phyloP scores from a whole-genome alignment of 139 green algal species.

The Bryopsis sp. region DNA sequence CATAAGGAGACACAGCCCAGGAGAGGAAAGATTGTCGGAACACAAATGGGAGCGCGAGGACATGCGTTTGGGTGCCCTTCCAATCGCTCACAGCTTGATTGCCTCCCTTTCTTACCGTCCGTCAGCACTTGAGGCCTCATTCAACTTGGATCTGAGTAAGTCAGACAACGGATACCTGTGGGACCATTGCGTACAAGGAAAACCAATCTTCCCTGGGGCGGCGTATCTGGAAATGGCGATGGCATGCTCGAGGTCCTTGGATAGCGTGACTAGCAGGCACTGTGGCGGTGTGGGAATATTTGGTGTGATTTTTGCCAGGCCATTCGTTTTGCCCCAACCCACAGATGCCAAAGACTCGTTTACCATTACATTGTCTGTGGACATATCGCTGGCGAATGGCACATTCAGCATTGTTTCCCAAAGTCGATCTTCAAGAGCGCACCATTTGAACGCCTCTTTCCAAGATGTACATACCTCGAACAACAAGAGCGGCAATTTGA shows the following conservation, averaged over 20 bases:
- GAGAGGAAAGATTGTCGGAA: too few species aligned
- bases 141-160: neutral
- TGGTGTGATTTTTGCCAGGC: neutral
- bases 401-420: neutral
- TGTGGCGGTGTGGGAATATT: neutral
- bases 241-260: slow-evolving; percentile 19
- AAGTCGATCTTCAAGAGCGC: too few species aligned
- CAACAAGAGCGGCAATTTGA: neutral
- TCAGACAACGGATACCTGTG: slow-evolving; percentile 29
- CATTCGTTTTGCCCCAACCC: slow-evolving; percentile 8
- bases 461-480: neutral
- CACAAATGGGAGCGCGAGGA: slow-evolving; percentile 5
- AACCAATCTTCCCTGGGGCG: slow-evolving; percentile 28
- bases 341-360: neutral
- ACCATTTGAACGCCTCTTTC: too few species aligned
- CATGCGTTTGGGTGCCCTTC: neutral
- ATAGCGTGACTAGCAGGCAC: slow-evolving; percentile 9
- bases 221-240: slow-evolving; percentile 49
- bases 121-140: neutral
- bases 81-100: neutral
- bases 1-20: too few species aligned
- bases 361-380: neutral
- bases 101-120: neutral
- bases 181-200: slow-evolving; percentile 30
- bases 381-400: neutral